phyloP scores from a whole-genome alignment of 78 protist genomes.

The Polysphondylium violaceum region DNA sequence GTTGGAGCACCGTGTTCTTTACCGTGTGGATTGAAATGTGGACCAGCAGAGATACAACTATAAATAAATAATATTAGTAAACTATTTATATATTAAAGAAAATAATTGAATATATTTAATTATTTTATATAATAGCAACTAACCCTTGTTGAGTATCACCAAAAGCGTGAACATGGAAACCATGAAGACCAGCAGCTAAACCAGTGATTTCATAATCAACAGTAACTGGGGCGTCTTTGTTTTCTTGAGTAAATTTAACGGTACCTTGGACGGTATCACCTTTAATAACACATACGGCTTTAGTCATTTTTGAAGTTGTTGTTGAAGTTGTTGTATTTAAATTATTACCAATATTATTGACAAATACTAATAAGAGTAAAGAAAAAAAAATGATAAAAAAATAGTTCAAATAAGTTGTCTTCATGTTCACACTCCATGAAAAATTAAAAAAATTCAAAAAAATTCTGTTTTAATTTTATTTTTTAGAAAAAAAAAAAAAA shows the following conservation, averaged over 20 bases:
- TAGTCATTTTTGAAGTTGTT: constrained; percentile 32
- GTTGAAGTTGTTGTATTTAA: neutral
- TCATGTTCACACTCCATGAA: no score
- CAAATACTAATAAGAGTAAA: no score
- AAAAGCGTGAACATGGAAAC: constrained; percentile 87
- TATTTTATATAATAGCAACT: neutral
- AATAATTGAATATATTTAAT: neutral
- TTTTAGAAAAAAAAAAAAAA: no score
- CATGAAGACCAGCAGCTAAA: constrained; percentile 65
- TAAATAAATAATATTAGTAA: neutral
- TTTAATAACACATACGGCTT: constrained; percentile 57
- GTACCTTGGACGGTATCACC: constrained; percentile 59
- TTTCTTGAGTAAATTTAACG: constrained; percentile 56
- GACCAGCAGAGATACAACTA: constrained; percentile 89
- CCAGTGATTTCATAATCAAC: constrained; percentile 47
- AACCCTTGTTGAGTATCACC: constrained; percentile 86
- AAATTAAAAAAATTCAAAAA: no score
- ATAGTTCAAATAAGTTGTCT: no score
- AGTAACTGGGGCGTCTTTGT: constrained; percentile 11
- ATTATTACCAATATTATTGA: no score
- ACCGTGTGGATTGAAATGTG: constrained; percentile 89
- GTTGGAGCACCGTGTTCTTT: constrained; percentile 87
- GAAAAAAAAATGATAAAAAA: no score
- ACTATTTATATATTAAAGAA: neutral
- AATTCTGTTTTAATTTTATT: no score